These are phyloP conservation scores for Colletotrichum nymphaeae DNA, from an alignment of 2,329 filamentous ascomycete genomes.

Conservation along the genomic window DNA sequence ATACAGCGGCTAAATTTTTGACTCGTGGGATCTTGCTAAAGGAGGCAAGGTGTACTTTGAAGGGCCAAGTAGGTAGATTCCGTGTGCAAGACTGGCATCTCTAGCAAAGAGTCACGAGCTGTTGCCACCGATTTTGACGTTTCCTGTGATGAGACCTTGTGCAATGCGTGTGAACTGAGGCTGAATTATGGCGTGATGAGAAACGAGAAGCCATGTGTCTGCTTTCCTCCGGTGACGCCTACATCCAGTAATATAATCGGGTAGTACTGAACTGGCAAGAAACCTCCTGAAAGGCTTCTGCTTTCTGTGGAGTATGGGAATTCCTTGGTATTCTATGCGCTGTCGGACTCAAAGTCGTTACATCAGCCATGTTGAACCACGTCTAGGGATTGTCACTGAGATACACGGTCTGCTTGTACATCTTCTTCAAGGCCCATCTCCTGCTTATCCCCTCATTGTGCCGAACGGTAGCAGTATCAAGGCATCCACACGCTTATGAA, in stretches of 20 bases:
- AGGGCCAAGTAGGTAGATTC: not conserved
- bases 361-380: rapidly evolving
- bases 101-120: not conserved
- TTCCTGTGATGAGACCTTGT: not conserved
- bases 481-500: not conserved
- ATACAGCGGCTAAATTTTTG: rapidly evolving
- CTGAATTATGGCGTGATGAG: not conserved
- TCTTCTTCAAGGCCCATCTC: rapidly evolving
- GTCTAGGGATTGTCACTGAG: rapidly evolving
- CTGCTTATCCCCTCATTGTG: not conserved
- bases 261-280: not conserved
- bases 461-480: rapidly evolving
- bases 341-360: not conserved
- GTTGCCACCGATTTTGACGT: rapidly evolving
- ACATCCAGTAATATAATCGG: not conserved
- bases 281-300: no score
- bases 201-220: not conserved
- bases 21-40: not conserved
- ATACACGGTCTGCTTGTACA: rapidly evolving
- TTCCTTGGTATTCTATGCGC: no score
- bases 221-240: rapidly evolving
- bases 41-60: not conserved
- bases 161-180: not conserved
- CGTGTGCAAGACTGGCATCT: not conserved
- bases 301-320: no score